These are phyloP conservation scores for Lepiota venenata DNA, from an alignment of 768 basidiomycete genomes.

Conservation along the genomic window DNA sequence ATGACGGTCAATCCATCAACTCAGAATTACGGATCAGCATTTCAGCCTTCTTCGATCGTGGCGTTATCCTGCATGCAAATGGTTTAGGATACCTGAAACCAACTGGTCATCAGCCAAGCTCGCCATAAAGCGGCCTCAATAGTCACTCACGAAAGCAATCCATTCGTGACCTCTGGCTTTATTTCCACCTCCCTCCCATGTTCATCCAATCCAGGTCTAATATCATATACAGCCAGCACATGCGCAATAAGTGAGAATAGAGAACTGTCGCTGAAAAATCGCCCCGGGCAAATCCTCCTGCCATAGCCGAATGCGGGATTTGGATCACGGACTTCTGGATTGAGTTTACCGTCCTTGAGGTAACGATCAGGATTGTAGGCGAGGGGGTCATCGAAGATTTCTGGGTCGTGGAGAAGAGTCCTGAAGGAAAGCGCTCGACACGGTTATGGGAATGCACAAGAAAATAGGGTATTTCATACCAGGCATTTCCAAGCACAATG, in stretches of 20 bases:
- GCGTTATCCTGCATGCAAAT: conserved; percentile 7
- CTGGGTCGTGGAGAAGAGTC: conserved; percentile 20
- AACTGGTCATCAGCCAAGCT: background rate
- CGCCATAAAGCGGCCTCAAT: background rate
- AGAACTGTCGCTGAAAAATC: conserved; percentile 20
- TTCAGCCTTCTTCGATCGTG: conserved; percentile 3
- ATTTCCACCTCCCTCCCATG: conserved; percentile 18
- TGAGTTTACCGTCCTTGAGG: conserved; percentile 20
- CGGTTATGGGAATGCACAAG: too few relatives aligned
- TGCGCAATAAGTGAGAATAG: conserved; percentile 18
- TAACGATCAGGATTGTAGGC: conserved; percentile 30
- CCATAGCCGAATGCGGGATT: conserved; percentile 18
- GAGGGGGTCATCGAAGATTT: conserved; percentile 16
- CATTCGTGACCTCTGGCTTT: conserved; percentile 18
- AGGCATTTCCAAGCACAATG: background rate
- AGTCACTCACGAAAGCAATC: conserved; percentile 19
- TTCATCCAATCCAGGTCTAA: conserved; percentile 19
- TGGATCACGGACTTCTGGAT: conserved; percentile 21
- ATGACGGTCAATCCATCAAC: background rate
- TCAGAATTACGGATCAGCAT: conserved; percentile 1
- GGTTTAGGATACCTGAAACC: conserved; percentile 1
- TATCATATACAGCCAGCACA: conserved; percentile 21
- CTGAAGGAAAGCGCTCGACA: background rate
- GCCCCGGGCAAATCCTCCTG: conserved; percentile 23
- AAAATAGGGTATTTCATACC: background rate